Conservation (phyloP, 2,329 filamentous ascomycete species). For the Exophiala aquamarina region DNA sequence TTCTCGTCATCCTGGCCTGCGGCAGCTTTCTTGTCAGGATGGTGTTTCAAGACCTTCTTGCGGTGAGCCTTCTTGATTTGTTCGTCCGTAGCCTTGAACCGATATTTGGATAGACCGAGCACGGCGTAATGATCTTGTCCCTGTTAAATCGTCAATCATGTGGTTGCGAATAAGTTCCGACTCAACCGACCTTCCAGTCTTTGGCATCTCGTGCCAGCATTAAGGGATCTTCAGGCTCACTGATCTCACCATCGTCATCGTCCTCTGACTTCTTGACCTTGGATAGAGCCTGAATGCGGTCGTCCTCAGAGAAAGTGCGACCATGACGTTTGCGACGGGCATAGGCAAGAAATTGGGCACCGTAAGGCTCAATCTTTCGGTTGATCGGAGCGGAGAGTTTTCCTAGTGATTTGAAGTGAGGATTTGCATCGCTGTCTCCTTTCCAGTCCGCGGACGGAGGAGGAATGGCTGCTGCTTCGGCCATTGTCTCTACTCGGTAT, state of each 20-base stretch:
- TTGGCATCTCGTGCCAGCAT: conserved; percentile 93
- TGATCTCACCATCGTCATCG: conserved; percentile 85
- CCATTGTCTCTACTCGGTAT: conserved; percentile 16
- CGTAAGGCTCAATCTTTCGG: conserved; percentile 91
- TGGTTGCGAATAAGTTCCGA: background rate
- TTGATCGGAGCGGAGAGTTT: conserved; percentile 74
- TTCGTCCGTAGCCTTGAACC: conserved; percentile 89
- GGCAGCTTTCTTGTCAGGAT: conserved; percentile 98
- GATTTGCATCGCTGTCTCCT: conserved; percentile 70
- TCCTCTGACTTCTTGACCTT: conserved; percentile 95
- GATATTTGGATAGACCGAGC: conserved; percentile 87
- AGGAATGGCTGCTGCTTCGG: conserved; percentile 35
- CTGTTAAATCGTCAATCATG: conserved; percentile 44
- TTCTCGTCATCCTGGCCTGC: conserved; percentile 78
- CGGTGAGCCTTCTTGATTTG: conserved; percentile 99
- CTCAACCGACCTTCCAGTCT: conserved; percentile 88
- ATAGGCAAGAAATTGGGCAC: conserved; percentile 96
- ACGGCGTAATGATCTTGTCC: conserved; percentile 97
- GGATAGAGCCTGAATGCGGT: conserved; percentile 93
- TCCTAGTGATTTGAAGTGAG: conserved; percentile 73
- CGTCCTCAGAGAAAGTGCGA: conserved; percentile 97
- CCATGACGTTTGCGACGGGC: conserved; percentile 88
- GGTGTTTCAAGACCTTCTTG: conserved; percentile 99
- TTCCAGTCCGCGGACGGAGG: conserved; percentile 77
- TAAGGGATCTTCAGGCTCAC: conserved; percentile 88